Evolutionary conservation across 108 stramenopile species (phyloP), one percentile per base, ranked within the genome.

Genomic region (Cylindrotheca closterium): DNA sequence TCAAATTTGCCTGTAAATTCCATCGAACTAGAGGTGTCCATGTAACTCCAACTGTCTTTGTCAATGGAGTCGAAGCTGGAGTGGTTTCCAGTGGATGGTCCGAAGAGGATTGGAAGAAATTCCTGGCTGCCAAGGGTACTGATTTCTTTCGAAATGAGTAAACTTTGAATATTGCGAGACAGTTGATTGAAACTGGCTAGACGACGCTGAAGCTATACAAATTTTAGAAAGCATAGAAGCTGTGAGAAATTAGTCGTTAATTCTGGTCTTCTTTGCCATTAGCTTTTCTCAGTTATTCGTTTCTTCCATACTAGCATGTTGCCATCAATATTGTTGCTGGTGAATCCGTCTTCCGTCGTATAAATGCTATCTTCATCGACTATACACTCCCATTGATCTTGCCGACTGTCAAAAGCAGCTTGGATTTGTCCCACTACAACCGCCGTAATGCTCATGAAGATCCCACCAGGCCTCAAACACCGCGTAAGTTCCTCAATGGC

Each of bases 281-380:
- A n/a, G n/a, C n/a, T n/a, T n/a, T n/a, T n/a, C n/a, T n/a, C n/a
- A n/a, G n/a, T n/a, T n/a, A n/a, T 42, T n/a, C 51, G 8, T 55
- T 29, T 55, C 28, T 34, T 32, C 80, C 78, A 82, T 7, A 74
- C 87, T 2, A 88, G 47, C 30, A 88, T 58, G 24, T 78, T 80
- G 7, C 78, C 83, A 51, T 85, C 81, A 42, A 88, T 54, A 56
- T 85, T 88, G 58, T 83, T 88, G 47, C 83, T 84, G 3, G 82
- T 67, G 34, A 79, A 88, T 15, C 83, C 83, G 67, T 87, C 81
- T 28, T 80, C 71, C 17, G 83, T 87, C 0, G 80, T 71, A 57
- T 71, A 73, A 4, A 80, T 29, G 69, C 80, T 77, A 55, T 69
- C 49, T 47, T 69, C 37, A 25, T 73, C 70, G 21, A 71, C 60